phyloP scores from a whole-genome alignment of 2,329 filamentous ascomycete species.

The Lachnellula arida region DNA sequence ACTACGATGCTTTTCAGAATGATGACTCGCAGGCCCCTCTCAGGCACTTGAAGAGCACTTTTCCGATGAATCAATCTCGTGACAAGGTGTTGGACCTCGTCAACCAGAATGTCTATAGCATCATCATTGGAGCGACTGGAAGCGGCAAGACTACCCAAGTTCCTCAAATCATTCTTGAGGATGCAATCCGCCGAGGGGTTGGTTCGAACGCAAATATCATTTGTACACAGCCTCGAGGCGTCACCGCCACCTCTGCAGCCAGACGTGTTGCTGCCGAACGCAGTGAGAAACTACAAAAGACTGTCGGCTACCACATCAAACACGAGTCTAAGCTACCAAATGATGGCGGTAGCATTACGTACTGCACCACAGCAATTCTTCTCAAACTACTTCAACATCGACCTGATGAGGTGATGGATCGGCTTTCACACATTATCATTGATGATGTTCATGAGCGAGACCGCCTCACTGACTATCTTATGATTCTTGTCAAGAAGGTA shows the following conservation, averaged over 20 bases:
- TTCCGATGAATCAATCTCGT: constrained; percentile 84
- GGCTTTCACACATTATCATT: constrained; percentile 87
- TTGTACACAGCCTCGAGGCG: constrained; percentile 89
- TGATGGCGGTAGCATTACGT: constrained; percentile 65
- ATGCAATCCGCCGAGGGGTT: constrained; percentile 69
- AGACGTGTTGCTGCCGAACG: constrained; percentile 90
- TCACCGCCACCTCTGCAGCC: constrained; percentile 86
- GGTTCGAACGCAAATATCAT: constrained; percentile 80
- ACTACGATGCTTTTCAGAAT: background rate
- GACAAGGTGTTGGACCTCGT: constrained; percentile 82
- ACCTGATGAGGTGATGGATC: constrained; percentile 73
- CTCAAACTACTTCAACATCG: constrained; percentile 76
- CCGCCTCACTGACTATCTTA: constrained; percentile 87
- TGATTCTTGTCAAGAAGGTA: constrained; percentile 86
- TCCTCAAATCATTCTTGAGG: constrained; percentile 89
- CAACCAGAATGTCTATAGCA: constrained; percentile 73
- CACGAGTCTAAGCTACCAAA: constrained; percentile 76
- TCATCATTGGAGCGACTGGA: constrained; percentile 92
- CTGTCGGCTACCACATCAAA: constrained; percentile 84
- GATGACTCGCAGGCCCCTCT: background rate
- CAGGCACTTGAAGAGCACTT: background rate
- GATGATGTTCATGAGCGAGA: constrained; percentile 95
- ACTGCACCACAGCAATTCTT: constrained; percentile 89
- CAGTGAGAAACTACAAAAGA: constrained; percentile 70
- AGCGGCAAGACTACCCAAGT: constrained; percentile 95